Evolutionary conservation across 176 grass and related monocot species (phyloP).

Genomic region (Oryza officinalis): DNA sequence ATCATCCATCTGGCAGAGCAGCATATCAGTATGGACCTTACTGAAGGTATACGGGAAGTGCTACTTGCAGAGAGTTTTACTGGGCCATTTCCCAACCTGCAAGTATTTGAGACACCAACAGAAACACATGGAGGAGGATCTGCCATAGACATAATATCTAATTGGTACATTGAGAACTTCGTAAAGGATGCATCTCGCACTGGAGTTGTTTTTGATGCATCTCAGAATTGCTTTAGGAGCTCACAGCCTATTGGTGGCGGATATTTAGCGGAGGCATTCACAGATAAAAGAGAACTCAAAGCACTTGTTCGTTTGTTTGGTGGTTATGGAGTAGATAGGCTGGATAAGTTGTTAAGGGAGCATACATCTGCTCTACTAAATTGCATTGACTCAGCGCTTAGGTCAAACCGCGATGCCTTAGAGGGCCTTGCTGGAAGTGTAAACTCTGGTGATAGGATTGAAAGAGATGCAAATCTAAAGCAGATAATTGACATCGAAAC

Average conservation of each 20-base stretch:
- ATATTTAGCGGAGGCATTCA: slow-evolving; percentile 83
- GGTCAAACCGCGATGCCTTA: slow-evolving; percentile 81
- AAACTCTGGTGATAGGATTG: slow-evolving; percentile 83
- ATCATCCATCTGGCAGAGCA: slow-evolving; percentile 94
- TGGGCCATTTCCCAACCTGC: slow-evolving; percentile 76
- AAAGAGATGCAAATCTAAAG: slow-evolving; percentile 91
- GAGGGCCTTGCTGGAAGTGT: slow-evolving; percentile 86
- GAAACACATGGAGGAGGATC: slow-evolving; percentile 75
- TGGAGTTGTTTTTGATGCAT: slow-evolving; percentile 66
- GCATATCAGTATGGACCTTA: slow-evolving; percentile 99
- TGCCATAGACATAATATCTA: slow-evolving; percentile 76
- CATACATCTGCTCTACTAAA: slow-evolving; percentile 88
- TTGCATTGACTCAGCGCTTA: slow-evolving; percentile 85
- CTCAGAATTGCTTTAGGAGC: slow-evolving; percentile 75
- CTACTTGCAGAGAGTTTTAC: slow-evolving; percentile 80
- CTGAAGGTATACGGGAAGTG: slow-evolving; percentile 93
- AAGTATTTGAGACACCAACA: slow-evolving; percentile 73
- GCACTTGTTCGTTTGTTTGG: slow-evolving; percentile 86
- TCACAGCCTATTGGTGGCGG: slow-evolving; percentile 66
- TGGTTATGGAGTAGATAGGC: slow-evolving; percentile 86
- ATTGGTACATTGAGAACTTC: slow-evolving; percentile 94
- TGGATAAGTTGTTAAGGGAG: slow-evolving; percentile 83
- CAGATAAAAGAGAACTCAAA: slow-evolving; percentile 85
- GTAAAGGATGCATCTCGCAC: slow-evolving; percentile 72
- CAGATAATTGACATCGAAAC: slow-evolving; percentile 92